These are phyloP conservation scores for Chlamydomonas sphaeroides DNA, from an alignment of 139 green algal genomes.

Conservation along the genomic window DNA sequence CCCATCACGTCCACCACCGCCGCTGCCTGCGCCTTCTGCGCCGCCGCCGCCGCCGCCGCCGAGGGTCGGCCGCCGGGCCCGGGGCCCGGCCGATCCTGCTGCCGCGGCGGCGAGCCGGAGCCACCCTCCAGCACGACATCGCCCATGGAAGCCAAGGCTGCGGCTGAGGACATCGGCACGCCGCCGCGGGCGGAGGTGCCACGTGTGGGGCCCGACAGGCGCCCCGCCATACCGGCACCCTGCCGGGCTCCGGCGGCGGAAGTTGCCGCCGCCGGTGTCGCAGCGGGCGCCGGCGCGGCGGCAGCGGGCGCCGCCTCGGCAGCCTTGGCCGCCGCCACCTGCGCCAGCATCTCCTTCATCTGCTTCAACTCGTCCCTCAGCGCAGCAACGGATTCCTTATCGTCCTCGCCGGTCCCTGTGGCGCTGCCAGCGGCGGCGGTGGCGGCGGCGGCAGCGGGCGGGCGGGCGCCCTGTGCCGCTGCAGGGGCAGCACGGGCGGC, in stretches of 20 bases:
- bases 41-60: background rate
- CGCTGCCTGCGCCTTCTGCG: too few species aligned
- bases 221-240: background rate
- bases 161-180: too few species aligned
- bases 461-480: background rate
- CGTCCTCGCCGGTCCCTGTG: background rate
- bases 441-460: background rate
- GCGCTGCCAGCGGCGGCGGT: background rate
- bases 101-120: constrained; percentile 3
- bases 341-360: constrained; percentile 1
- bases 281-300: background rate
- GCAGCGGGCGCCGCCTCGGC: background rate
- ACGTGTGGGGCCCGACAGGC: too few species aligned
- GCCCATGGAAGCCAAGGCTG: background rate
- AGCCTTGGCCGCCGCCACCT: background rate
- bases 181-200: too few species aligned
- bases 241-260: background rate
- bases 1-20: background rate
- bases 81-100: too few species aligned
- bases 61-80: background rate
- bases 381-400: too few species aligned
- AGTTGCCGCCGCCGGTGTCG: background rate
- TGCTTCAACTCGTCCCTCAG: too few species aligned
- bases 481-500: background rate
- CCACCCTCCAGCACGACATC: constrained; percentile 22